These are phyloP conservation scores for Styphnolobium japonicum DNA, from an alignment of 306 rosid genomes.

Conservation along the genomic window DNA sequence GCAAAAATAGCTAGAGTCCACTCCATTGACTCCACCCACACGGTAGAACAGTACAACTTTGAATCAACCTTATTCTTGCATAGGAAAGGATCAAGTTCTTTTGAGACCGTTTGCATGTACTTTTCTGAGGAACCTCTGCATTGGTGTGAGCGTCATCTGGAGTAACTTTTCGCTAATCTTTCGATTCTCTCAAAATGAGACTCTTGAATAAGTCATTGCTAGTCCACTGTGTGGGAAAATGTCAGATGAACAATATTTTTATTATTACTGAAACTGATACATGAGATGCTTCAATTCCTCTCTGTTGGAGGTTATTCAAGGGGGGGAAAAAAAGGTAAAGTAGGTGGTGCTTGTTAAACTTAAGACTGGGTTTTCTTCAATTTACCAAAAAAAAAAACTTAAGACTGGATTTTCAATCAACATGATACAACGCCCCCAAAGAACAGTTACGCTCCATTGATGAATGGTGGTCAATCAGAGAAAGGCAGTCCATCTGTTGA, in stretches of 20 bases:
- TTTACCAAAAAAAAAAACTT: no score
- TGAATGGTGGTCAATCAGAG: neutral
- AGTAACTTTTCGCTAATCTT: no score
- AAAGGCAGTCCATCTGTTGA: neutral
- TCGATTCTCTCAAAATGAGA: neutral
- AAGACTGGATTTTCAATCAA: neutral
- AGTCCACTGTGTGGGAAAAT: neutral
- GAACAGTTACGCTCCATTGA: neutral
- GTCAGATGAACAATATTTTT: neutral
- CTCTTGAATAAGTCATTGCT: neutral
- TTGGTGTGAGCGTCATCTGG: no score
- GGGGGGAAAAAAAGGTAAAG: no score
- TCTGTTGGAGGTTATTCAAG: no score
- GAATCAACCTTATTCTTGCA: no score
- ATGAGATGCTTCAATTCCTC: no score
- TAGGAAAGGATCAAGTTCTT: neutral
- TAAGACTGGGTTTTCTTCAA: neutral
- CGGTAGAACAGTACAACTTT: no score
- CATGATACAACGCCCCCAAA: neutral
- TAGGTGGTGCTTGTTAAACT: no score
- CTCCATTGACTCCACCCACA: no score
- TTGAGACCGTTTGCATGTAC: neutral
- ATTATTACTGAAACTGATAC: no score
- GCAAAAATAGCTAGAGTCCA: no score
- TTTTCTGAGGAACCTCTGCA: neutral